Conservation (phyloP, 2,329 filamentous ascomycete genomes). For the Colletotrichum abscissum region DNA sequence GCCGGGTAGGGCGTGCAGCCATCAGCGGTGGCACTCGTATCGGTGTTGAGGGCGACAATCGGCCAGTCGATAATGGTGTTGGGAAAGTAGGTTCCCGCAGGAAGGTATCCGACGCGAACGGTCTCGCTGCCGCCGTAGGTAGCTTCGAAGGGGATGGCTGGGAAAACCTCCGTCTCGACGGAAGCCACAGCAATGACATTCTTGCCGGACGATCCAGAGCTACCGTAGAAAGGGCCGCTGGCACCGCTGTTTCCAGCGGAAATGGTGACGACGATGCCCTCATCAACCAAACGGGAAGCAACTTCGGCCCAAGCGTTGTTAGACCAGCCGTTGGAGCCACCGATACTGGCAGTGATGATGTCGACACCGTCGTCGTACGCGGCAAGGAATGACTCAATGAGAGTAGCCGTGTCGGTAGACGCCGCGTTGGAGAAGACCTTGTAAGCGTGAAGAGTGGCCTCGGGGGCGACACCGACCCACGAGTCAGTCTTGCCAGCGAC, state of each 20-base stretch:
- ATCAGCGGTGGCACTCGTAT: conserved; percentile 40
- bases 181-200: conserved; percentile 58
- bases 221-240: conserved; percentile 58
- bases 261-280: conserved; percentile 61
- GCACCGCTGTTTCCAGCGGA: conserved; percentile 64
- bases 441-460: conserved; percentile 43
- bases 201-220: conserved; percentile 52
- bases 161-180: conserved; percentile 45
- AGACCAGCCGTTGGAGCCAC: conserved; percentile 44
- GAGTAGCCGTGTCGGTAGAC: conserved; percentile 47
- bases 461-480: conserved; percentile 43
- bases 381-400: conserved; percentile 50
- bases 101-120: conserved; percentile 46
- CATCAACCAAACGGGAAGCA: conserved; percentile 53
- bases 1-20: conserved; percentile 42
- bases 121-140: conserved; percentile 43
- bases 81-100: conserved; percentile 47
- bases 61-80: conserved; percentile 48
- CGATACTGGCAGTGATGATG: conserved; percentile 51
- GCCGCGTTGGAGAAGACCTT: conserved; percentile 43
- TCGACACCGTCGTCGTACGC: conserved; percentile 48
- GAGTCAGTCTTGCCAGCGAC: conserved; percentile 41
- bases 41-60: conserved; percentile 40
- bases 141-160: conserved; percentile 44
- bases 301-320: conserved; percentile 47